phyloP scores from a whole-genome alignment of 129 eudicot genomes.

The Chrysanthemum makinoi region DNA sequence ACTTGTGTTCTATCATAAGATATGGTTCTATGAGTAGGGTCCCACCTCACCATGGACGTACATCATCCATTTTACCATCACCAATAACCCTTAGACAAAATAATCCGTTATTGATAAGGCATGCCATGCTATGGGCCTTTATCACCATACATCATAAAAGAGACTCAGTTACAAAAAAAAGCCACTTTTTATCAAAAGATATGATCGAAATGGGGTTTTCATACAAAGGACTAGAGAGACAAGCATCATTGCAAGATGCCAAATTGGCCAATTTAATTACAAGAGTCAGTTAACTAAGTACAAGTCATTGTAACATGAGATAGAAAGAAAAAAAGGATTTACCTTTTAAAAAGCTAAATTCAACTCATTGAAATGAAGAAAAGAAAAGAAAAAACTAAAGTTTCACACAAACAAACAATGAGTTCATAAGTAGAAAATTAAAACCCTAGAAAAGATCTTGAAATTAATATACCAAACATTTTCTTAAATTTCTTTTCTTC shows the following conservation, averaged over 20 bases:
- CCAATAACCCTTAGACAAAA: constrained; percentile 29
- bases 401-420: constrained; percentile 34
- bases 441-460: constrained; percentile 36
- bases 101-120: constrained; percentile 31
- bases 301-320: constrained; percentile 20
- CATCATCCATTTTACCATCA: constrained; percentile 28
- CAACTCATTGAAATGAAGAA: constrained; percentile 30
- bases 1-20: constrained; percentile 38
- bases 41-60: constrained; percentile 30
- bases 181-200: constrained; percentile 24
- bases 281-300: constrained; percentile 17
- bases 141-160: constrained; percentile 30
- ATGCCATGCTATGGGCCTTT: constrained; percentile 35
- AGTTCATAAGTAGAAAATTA: constrained; percentile 28
- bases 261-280: constrained; percentile 37
- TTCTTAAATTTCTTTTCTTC: not conserved
- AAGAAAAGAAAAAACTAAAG: constrained; percentile 25
- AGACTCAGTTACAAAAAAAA: constrained; percentile 19
- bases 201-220: constrained; percentile 21
- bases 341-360: constrained; percentile 34
- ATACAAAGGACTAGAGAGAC: constrained; percentile 30
- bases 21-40: constrained; percentile 30
- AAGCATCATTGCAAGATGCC: constrained; percentile 38
- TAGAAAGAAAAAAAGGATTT: not conserved
- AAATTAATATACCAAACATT: constrained; percentile 31